These are phyloP conservation scores for Metschnikowia henanensis DNA, from an alignment of 805 yeast genomes.

Conservation along the genomic window DNA sequence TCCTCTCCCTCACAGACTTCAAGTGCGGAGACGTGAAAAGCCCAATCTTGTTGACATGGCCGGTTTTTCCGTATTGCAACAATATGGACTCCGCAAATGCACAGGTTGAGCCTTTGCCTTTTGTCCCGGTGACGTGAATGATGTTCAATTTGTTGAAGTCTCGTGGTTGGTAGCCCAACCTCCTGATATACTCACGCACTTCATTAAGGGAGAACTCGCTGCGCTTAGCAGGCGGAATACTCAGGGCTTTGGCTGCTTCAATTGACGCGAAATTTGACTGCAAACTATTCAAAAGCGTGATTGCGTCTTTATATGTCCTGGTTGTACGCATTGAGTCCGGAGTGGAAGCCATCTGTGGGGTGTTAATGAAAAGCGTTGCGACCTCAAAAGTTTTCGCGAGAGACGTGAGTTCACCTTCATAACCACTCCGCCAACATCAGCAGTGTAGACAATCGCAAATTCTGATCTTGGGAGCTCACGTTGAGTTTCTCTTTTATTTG, in stretches of 20 bases:
- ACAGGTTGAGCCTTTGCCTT: slow-evolving; percentile 98
- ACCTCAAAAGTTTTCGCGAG: background rate
- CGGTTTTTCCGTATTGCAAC: slow-evolving; percentile 49
- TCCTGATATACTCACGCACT: slow-evolving; percentile 51
- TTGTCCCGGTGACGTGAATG: slow-evolving; percentile 95
- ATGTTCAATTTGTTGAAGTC: slow-evolving; percentile 77
- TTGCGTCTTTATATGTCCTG: slow-evolving; percentile 62
- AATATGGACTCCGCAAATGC: slow-evolving; percentile 88
- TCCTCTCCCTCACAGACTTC: slow-evolving; percentile 89
- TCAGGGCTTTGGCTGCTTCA: slow-evolving; percentile 77
- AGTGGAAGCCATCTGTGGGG: slow-evolving; percentile 5
- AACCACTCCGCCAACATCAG: no score
- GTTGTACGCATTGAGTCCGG: slow-evolving; percentile 20
- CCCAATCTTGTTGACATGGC: slow-evolving; percentile 64
- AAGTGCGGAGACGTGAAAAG: slow-evolving; percentile 96
- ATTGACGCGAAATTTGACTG: slow-evolving; percentile 92
- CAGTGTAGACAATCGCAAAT: no score
- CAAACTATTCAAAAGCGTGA: slow-evolving; percentile 75
- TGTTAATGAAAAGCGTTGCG: background rate
- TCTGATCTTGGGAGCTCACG: no score
- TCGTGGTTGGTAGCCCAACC: slow-evolving; percentile 45
- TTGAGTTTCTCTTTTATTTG: no score
- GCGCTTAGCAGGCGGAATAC: slow-evolving; percentile 44
- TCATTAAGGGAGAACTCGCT: slow-evolving; percentile 76
- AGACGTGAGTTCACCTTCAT: no score